A percentile compares a stretch with the other conserved stretches of the same genome.
Evolutionary conservation across 1,139 yeast genomes (phyloP).

Genomic region (Entelexis sorbosivorans): DNA sequence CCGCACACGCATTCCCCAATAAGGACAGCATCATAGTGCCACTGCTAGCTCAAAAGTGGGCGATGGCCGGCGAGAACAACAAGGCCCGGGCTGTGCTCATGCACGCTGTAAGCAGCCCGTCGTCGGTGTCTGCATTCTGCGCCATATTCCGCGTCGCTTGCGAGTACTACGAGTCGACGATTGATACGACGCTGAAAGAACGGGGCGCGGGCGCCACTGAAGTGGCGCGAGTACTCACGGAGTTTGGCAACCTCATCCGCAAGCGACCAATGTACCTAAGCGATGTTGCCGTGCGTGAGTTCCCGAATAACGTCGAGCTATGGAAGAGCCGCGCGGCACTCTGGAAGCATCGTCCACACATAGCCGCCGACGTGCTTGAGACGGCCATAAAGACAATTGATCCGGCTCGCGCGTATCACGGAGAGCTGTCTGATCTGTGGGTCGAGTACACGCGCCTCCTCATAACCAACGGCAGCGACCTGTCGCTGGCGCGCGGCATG

Average conservation of each 20-base stretch:
- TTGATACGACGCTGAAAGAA: not conserved
- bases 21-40: conserved; percentile 5
- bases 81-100: conserved; percentile 7
- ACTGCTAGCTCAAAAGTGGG: not conserved
- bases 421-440: conserved; percentile 12
- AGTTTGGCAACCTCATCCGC: conserved; percentile 9
- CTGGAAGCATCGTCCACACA: conserved; percentile 9
- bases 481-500: not conserved
- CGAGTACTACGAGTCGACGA: conserved; percentile 8
- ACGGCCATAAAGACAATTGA: conserved; percentile 13
- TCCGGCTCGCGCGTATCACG: conserved; percentile 6
- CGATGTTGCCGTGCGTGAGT: conserved; percentile 9
- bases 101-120: conserved; percentile 2
- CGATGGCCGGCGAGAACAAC: not conserved
- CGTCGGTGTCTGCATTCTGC: conserved; percentile 7
- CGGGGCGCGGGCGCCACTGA: conserved; percentile 3
- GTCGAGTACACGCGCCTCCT: conserved; percentile 13
- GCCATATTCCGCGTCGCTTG: conserved; percentile 6
- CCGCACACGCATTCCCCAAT: not conserved
- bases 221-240: conserved; percentile 8
- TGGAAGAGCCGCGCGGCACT: conserved; percentile 19
- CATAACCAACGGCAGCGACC: conserved; percentile 11
- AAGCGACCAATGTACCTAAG: conserved; percentile 13
- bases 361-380: conserved; percentile 17
- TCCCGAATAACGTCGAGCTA: conserved; percentile 12